Conservation (phyloP, 2,329 filamentous ascomycete genomes). For the Pseudopithomyces maydicus region DNA sequence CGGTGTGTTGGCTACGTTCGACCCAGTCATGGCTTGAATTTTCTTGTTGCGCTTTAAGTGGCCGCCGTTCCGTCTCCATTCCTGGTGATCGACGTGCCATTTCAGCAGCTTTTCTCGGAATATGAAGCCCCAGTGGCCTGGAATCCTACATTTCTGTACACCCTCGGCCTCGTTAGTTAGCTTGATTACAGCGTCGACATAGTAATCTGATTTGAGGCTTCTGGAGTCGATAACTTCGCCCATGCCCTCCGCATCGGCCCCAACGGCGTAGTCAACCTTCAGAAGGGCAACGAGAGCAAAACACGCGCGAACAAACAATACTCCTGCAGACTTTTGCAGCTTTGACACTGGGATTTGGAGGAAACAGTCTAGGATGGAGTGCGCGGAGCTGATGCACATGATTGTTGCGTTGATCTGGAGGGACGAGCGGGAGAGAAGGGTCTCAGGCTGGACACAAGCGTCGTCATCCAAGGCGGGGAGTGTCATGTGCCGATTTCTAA, state of each 20-base stretch:
- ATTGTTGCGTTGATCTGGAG: slow-evolving; percentile 44
- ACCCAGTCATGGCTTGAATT: neutral
- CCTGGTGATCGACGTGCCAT: slow-evolving; percentile 38
- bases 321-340: slow-evolving; percentile 32
- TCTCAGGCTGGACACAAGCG: slow-evolving; percentile 39
- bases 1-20: neutral
- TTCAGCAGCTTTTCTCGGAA: slow-evolving; percentile 35
- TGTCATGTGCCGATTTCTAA: slow-evolving; percentile 38
- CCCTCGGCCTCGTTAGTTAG: slow-evolving; percentile 33
- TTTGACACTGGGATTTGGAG: slow-evolving; percentile 22
- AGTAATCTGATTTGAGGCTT: slow-evolving; percentile 37
- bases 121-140: slow-evolving; percentile 38
- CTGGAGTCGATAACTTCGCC: slow-evolving; percentile 38
- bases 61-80: slow-evolving; percentile 32
- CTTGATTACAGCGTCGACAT: slow-evolving; percentile 30
- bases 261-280: slow-evolving; percentile 43
- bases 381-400: slow-evolving; percentile 38
- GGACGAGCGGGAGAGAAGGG: slow-evolving; percentile 35
- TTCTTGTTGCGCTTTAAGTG: slow-evolving; percentile 30
- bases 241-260: slow-evolving; percentile 39
- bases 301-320: slow-evolving; percentile 38
- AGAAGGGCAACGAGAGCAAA: slow-evolving; percentile 39
- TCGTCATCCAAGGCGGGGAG: slow-evolving; percentile 40
- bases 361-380: slow-evolving; percentile 39
- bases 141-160: slow-evolving; percentile 36